These are phyloP conservation scores for Mortierella polycephala DNA, from an alignment of 371 early-diverging fungal species.

Conservation along the genomic window DNA sequence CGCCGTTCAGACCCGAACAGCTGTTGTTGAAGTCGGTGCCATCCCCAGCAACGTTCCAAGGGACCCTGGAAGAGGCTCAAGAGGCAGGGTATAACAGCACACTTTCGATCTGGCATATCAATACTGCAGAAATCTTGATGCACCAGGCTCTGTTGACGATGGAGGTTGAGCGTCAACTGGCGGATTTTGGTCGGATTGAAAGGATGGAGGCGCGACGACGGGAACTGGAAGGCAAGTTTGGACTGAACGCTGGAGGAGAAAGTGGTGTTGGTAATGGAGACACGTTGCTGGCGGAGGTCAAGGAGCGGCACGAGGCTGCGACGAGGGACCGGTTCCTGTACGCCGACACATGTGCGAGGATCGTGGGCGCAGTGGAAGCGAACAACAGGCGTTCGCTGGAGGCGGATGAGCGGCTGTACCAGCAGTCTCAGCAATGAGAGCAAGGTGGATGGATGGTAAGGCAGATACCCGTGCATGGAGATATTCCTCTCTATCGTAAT, in stretches of 20 bases:
- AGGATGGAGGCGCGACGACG: conserved; percentile 5
- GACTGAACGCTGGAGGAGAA: conserved; percentile 4
- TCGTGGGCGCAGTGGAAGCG: conserved; percentile 24
- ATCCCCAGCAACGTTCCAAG: conserved; percentile 12
- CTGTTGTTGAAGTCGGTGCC: neutral
- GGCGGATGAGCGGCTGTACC: neutral
- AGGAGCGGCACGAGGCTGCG: conserved; percentile 16
- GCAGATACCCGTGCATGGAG: neutral
- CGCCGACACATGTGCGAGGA: conserved; percentile 15
- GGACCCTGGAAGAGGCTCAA: conserved; percentile 35
- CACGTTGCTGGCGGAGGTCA: conserved; percentile 15
- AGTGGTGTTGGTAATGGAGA: neutral
- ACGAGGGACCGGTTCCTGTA: conserved; percentile 13
- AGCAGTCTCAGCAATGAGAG: neutral
- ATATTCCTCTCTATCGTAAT: neutral
- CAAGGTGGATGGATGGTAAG: neutral
- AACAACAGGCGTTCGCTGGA: conserved; percentile 31
- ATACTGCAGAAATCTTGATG: conserved; percentile 22
- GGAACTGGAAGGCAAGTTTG: conserved; percentile 30
- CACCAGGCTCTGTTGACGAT: conserved; percentile 26
- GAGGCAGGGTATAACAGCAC: conserved; percentile 39
- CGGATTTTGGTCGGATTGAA: conserved; percentile 17
- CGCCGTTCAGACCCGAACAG: conserved; percentile 6
- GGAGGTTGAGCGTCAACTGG: conserved; percentile 31
- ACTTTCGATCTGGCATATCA: conserved; percentile 29